phyloP scores from a whole-genome alignment of 495 filamentous ascomycete genomes.

The Xylaria longipes region DNA sequence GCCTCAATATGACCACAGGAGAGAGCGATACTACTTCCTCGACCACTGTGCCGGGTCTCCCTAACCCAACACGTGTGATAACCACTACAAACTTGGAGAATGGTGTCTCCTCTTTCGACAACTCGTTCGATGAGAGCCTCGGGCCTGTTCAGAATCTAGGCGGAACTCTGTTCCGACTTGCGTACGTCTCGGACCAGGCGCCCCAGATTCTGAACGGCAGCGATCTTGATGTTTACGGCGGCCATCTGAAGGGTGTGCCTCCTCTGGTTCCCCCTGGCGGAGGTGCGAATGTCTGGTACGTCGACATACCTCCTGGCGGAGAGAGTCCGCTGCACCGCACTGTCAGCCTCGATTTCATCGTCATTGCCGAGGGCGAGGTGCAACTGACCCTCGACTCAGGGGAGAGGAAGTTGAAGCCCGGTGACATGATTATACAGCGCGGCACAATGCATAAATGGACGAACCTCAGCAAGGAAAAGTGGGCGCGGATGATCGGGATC shows the following conservation, averaged over 20 bases:
- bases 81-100: slow-evolving; percentile 13
- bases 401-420: slow-evolving; percentile 59
- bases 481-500: slow-evolving; percentile 63
- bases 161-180: slow-evolving; percentile 15
- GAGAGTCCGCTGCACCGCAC: slow-evolving; percentile 64
- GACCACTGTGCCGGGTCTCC: not conserved
- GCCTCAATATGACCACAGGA: not conserved
- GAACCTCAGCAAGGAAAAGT: slow-evolving; percentile 59
- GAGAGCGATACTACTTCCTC: not conserved
- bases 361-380: slow-evolving; percentile 68
- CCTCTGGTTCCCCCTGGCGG: slow-evolving; percentile 26
- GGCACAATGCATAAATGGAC: slow-evolving; percentile 68
- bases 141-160: slow-evolving; percentile 2
- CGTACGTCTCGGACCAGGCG: slow-evolving; percentile 13
- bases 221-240: slow-evolving; percentile 7
- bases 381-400: slow-evolving; percentile 64
- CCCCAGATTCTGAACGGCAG: slow-evolving; percentile 19
- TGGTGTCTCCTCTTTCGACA: slow-evolving; percentile 12
- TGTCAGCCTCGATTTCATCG: slow-evolving; percentile 67
- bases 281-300: slow-evolving; percentile 7
- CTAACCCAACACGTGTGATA: slow-evolving; percentile 19
- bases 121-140: slow-evolving; percentile 15
- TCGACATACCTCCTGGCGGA: slow-evolving; percentile 41
- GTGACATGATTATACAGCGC: slow-evolving; percentile 64
- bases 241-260: slow-evolving; percentile 3